A percentile compares a stretch with the other conserved stretches of the same genome.
These are phyloP conservation scores for Picea abies DNA, from an alignment of 83 land plant species.

Conservation along the genomic window DNA sequence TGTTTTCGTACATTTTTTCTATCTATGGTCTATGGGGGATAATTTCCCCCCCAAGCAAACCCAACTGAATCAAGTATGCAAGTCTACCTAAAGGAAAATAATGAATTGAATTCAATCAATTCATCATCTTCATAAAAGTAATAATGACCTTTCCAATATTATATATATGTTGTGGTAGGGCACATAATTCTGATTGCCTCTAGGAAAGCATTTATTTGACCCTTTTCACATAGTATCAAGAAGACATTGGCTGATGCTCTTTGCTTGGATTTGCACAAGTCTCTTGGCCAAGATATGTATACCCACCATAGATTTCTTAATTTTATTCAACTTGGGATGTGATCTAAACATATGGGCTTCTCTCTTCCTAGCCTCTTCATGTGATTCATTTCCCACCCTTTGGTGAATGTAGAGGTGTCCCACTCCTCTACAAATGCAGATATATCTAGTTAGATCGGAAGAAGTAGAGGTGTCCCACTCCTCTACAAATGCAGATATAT, in stretches of 20 bases:
- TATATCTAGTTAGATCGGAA: no score
- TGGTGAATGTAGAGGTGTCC: constrained; percentile 46
- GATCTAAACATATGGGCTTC: constrained; percentile 43
- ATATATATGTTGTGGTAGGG: constrained; percentile 26
- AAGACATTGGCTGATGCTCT: constrained; percentile 29
- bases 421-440: no score
- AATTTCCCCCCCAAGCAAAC: no score
- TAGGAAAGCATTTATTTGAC: constrained; percentile 28
- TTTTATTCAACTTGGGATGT: constrained; percentile 34
- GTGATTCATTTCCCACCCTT: constrained; percentile 43
- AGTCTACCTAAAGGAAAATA: no score
- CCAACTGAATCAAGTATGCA: no score
- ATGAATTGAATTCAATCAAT: neutral
- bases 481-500: no score
- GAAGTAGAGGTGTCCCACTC: no score
- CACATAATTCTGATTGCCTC: constrained; percentile 22
- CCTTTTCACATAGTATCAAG: constrained; percentile 34
- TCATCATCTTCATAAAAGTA: constrained; percentile 25
- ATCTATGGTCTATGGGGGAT: no score
- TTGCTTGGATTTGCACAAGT: constrained; percentile 5
- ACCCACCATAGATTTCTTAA: constrained; percentile 56
- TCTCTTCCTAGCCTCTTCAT: constrained; percentile 36
- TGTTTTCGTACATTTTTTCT: no score
- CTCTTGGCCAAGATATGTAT: constrained; percentile 46
- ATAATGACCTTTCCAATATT: constrained; percentile 28